Base-by-base conservation (phyloP, 2,329 filamentous ascomycete species). In the Penicillium sp. region DNA sequence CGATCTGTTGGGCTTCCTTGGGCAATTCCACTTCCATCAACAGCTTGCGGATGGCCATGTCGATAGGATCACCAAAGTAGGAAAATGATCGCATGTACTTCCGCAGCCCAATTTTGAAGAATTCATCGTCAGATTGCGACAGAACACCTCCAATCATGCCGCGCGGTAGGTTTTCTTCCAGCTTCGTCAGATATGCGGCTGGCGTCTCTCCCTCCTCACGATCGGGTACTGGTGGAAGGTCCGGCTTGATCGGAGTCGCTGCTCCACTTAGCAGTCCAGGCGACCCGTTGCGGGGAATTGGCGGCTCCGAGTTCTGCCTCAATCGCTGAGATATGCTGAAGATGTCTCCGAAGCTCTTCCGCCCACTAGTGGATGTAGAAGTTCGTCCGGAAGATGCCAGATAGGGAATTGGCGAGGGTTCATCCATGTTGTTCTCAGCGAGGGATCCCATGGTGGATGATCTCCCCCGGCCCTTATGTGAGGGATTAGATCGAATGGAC, bases 1-100 rank as follows among this genome's bases (percentile, higher is more conserved):
- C 95, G 64, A 99, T 98, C 70, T 99, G 95, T 75, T 99, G 95
- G 0, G 95, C 98, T 78, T 99, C 95, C 69, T 96, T 96, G 4
- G 95, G 95, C 35, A 99, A 79, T 75, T 98, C 94, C 3, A 95
- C 92, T 73, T 97, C 93, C 90, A 98, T 96, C 57, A 99, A 83
- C 51, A 99, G 84, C 75, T 98, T 98, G 39, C 95, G 88, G 64
- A 98, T 88, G 1, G 94, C 91, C 92, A 99, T 98, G 73, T 99
- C 95, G 81, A 99, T 94, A 0, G 95, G 95, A 68, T 98, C 94
- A 31, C 92, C 93, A 70, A 97, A 98, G 78, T 98, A 98, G 54
- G 89, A 88, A 75, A 98, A 98, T 20, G 90, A 90, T 55, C 94
- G 88, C 90, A 98, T 98, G 72, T 96, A 98, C 72, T 94, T 97